Evolutionary conservation across 805 yeast species (phyloP).

Genomic region (Maudiozyma turicensis): DNA sequence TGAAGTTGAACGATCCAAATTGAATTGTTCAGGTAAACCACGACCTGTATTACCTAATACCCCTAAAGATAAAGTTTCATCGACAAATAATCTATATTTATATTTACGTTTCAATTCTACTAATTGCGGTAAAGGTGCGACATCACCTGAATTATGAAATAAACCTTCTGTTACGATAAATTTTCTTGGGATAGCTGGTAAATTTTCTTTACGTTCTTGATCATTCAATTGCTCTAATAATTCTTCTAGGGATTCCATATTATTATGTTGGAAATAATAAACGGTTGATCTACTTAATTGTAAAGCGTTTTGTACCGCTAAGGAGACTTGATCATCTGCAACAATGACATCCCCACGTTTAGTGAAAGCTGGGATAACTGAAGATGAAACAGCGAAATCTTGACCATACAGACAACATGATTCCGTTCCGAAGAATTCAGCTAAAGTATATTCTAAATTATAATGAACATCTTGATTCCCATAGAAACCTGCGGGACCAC

Average conservation of each 20-base stretch:
- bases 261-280: constrained; percentile 70
- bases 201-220: constrained; percentile 47
- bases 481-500: constrained; percentile 97
- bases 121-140: constrained; percentile 57
- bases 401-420: constrained; percentile 83
- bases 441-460: constrained; percentile 63
- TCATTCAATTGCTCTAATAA: constrained; percentile 53
- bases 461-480: constrained; percentile 92
- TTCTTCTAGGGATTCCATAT: constrained; percentile 69
- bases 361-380: constrained; percentile 86
- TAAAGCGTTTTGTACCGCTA: constrained; percentile 82
- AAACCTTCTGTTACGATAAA: constrained; percentile 88
- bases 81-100: constrained; percentile 80
- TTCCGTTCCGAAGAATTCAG: constrained; percentile 68
- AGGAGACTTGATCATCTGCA: constrained; percentile 68
- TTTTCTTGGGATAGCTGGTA: constrained; percentile 68
- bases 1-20: constrained; percentile 51
- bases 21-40: constrained; percentile 71
- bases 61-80: constrained; percentile 82
- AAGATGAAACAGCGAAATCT: constrained; percentile 76
- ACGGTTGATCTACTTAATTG: constrained; percentile 79
- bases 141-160: constrained; percentile 73
- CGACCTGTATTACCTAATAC: constrained; percentile 76
- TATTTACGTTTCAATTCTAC: constrained; percentile 68
- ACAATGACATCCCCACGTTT: constrained; percentile 91